Evolutionary conservation across 352 stramenopile genomes (phyloP).

Genomic region (Phytophthora colocasiae): DNA sequence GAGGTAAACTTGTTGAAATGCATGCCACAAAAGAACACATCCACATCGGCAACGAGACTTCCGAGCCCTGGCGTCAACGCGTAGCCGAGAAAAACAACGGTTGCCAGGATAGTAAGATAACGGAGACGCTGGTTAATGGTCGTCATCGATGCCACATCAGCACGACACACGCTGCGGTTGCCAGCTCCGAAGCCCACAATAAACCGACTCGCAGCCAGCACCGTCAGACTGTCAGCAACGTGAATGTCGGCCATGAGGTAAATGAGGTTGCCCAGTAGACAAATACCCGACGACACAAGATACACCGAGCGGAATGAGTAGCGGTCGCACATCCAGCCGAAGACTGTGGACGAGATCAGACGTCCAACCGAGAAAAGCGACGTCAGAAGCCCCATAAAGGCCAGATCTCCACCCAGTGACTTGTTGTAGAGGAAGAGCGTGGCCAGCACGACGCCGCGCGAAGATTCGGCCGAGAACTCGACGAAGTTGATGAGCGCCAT

Average conservation of each 20-base stretch:
- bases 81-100: conserved; percentile 81
- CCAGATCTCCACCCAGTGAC: conserved; percentile 75
- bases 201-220: conserved; percentile 70
- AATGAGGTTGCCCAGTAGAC: conserved; percentile 77
- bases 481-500: conserved; percentile 89
- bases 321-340: conserved; percentile 86
- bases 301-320: conserved; percentile 87
- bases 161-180: conserved; percentile 81
- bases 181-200: conserved; percentile 82
- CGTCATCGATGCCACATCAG: conserved; percentile 75
- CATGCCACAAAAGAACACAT: conserved; percentile 63
- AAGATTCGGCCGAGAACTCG: conserved; percentile 83
- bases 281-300: conserved; percentile 77
- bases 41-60: conserved; percentile 66
- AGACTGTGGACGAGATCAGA: conserved; percentile 82
- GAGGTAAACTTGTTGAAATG: conserved; percentile 84
- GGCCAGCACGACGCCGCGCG: conserved; percentile 76
- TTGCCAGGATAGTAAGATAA: conserved; percentile 77
- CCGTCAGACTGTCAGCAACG: conserved; percentile 57
- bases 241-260: conserved; percentile 75
- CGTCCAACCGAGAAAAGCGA: conserved; percentile 84
- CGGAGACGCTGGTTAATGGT: conserved; percentile 76
- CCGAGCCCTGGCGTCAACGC: conserved; percentile 76
- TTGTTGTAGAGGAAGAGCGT: conserved; percentile 89
- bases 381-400: conserved; percentile 84